Evolutionary conservation across 2,329 filamentous ascomycete genomes (phyloP).

Genomic region (Didymella keratinophila): DNA sequence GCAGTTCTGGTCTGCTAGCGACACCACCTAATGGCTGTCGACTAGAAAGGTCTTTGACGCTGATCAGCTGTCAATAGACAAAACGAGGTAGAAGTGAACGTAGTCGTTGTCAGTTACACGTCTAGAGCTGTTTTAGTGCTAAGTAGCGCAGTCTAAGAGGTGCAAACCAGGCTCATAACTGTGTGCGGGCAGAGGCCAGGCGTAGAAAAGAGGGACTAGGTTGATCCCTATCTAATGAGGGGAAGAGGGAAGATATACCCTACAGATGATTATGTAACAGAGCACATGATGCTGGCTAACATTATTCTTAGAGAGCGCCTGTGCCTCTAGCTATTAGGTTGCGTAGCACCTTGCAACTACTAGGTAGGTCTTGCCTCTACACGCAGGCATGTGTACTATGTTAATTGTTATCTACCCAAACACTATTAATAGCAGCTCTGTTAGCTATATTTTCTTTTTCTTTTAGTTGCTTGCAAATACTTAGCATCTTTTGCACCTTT

Average conservation of each 20-base stretch:
- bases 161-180: neutral
- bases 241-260: neutral
- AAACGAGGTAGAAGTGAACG: neutral
- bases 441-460: no score
- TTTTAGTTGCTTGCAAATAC: no score
- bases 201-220: neutral
- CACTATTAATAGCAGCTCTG: no score
- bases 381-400: no score
- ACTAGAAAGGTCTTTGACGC: neutral
- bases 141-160: neutral
- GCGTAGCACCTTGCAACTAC: no score
- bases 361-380: no score
- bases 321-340: no score
- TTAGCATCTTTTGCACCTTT: no score
- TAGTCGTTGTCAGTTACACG: neutral
- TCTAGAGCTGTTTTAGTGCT: neutral
- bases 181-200: neutral
- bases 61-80: neutral
- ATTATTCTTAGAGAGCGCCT: no score
- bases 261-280: neutral
- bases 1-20: neutral
- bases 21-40: neutral
- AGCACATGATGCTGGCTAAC: neutral
- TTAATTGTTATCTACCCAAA: no score
- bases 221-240: neutral